These are phyloP conservation scores for Byssothecium circinans DNA, from an alignment of 2,329 filamentous ascomycete genomes.

Conservation along the genomic window DNA sequence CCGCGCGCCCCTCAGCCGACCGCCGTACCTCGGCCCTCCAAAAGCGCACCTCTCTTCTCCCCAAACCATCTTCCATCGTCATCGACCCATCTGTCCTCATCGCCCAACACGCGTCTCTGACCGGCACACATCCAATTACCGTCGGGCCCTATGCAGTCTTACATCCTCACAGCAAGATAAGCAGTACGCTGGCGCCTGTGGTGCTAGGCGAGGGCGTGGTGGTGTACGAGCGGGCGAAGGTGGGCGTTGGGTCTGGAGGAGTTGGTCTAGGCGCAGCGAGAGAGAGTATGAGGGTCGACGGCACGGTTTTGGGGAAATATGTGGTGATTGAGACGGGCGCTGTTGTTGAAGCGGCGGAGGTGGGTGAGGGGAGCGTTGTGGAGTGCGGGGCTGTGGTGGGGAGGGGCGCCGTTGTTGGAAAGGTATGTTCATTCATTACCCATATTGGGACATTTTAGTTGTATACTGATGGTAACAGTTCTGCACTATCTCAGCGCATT, in stretches of 20 bases:
- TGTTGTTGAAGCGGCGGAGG: constrained; percentile 41
- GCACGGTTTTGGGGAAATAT: constrained; percentile 44
- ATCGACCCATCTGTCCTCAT: constrained; percentile 53
- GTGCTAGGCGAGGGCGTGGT: constrained; percentile 62
- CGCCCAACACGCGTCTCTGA: constrained; percentile 52
- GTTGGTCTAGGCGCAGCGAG: constrained; percentile 6
- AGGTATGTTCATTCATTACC: too few species aligned
- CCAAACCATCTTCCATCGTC: constrained; percentile 41
- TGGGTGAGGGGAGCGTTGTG: constrained; percentile 41
- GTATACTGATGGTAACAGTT: too few species aligned
- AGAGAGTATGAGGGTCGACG: constrained; percentile 24
- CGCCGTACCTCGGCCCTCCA: constrained; percentile 35
- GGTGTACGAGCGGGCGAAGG: constrained; percentile 66
- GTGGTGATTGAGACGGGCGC: constrained; percentile 50
- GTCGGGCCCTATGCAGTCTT: constrained; percentile 77
- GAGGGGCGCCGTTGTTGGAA: constrained; percentile 43
- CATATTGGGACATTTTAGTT: too few species aligned
- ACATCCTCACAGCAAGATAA: constrained; percentile 73
- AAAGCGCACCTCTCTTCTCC: constrained; percentile 42
- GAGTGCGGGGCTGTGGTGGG: constrained; percentile 39
- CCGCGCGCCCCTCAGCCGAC: too few species aligned
- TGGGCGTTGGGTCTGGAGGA: constrained; percentile 40
- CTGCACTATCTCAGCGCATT: constrained; percentile 48
- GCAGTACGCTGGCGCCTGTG: constrained; percentile 46
- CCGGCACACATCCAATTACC: constrained; percentile 76